Percentiles rank a stretch among this genome's conserved stretches.
These are phyloP conservation scores for Globisporangium nodosum DNA, from an alignment of 352 stramenopile species.

Conservation along the genomic window DNA sequence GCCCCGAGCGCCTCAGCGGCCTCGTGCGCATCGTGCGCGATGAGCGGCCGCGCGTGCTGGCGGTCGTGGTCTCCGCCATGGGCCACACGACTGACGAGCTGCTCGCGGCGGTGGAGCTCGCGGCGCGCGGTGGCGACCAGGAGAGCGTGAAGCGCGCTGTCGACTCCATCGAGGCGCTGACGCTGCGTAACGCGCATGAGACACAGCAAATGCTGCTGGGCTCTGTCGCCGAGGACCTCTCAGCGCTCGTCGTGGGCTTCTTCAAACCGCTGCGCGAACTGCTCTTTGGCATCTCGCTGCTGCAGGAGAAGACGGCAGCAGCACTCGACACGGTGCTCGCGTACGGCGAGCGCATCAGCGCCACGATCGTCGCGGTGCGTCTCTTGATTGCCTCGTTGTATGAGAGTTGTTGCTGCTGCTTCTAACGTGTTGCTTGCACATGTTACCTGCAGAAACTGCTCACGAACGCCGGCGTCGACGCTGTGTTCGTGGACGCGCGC, in stretches of 20 bases:
- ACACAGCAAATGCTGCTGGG: constrained; percentile 36
- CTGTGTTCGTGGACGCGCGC: constrained; percentile 58
- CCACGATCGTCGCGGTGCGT: constrained; percentile 57
- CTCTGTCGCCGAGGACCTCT: constrained; percentile 38
- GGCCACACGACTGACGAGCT: constrained; percentile 73
- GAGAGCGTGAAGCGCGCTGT: constrained; percentile 18
- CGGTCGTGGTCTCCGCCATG: constrained; percentile 78
- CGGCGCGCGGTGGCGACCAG: constrained; percentile 49
- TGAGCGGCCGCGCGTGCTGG: constrained; percentile 49
- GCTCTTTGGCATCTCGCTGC: constrained; percentile 64
- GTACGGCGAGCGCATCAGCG: constrained; percentile 74
- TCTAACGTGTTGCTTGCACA: background rate
- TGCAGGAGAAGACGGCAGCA: constrained; percentile 68
- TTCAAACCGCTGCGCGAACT: constrained; percentile 75
- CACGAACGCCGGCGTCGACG: constrained; percentile 53
- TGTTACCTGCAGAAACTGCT: constrained; percentile 26
- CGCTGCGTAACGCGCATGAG: constrained; percentile 61
- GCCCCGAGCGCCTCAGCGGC: constrained; percentile 46
- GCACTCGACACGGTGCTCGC: constrained; percentile 73
- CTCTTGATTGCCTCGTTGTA: background rate
- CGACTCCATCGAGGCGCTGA: constrained; percentile 47
- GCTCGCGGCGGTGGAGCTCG: constrained; percentile 56
- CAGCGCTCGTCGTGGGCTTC: constrained; percentile 37
- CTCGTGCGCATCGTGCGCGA: constrained; percentile 62
- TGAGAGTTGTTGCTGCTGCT: background rate